Conservation (phyloP, 768 basidiomycete genomes). For the Mrakia blollopis region DNA sequence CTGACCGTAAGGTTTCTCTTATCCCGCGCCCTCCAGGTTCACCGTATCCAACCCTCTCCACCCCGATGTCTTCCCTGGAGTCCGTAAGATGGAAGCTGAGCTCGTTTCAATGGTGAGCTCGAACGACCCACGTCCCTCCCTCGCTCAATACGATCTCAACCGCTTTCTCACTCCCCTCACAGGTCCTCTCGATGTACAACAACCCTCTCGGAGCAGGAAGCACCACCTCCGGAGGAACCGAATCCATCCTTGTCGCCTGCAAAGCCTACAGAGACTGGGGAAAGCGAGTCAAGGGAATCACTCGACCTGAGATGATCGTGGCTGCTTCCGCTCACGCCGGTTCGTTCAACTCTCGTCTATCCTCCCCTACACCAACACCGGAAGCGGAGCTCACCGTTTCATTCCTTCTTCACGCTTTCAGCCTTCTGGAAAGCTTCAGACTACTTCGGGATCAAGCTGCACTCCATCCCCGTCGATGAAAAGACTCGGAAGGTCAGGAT, state of each 20-base stretch:
- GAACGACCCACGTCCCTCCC: neutral
- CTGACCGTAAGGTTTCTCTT: neutral
- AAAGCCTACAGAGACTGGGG: conserved; percentile 60
- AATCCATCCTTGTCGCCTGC: conserved; percentile 76
- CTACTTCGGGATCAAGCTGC: conserved; percentile 85
- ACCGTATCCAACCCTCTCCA: conserved; percentile 70
- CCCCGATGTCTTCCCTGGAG: conserved; percentile 31
- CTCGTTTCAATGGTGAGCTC: conserved; percentile 49
- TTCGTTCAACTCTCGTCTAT: neutral
- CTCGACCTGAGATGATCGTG: conserved; percentile 81
- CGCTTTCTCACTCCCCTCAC: neutral
- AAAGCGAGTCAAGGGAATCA: conserved; percentile 70
- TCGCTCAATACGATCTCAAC: neutral
- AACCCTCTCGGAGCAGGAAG: conserved; percentile 76
- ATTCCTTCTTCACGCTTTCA: conserved; percentile 76
- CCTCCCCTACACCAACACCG: too few relatives aligned
- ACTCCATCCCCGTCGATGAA: conserved; percentile 73
- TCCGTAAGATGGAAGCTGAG: conserved; percentile 93
- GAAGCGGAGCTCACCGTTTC: conserved; percentile 53
- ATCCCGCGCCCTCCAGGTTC: neutral
- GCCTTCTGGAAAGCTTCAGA: conserved; percentile 91
- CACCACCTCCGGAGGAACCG: conserved; percentile 93
- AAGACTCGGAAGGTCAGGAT: conserved; percentile 72
- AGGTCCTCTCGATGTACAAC: conserved; percentile 53
- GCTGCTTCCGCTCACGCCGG: conserved; percentile 11